These are phyloP conservation scores for Leishmania guyanensis DNA, from an alignment of 208 protist genomes.

Conservation along the genomic window DNA sequence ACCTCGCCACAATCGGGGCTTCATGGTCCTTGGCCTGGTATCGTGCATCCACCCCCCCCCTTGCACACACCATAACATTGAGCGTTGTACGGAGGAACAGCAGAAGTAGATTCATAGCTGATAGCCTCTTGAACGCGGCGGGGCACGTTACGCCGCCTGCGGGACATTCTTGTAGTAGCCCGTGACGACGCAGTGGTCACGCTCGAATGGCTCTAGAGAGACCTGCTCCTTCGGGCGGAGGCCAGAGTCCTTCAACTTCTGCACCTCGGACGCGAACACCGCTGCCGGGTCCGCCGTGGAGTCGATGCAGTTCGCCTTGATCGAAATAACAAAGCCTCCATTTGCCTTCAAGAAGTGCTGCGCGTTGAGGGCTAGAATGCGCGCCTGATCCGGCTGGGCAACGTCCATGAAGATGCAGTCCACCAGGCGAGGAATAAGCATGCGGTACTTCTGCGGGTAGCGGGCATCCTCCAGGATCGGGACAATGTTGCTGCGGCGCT, in stretches of 20 bases:
- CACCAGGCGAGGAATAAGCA: conserved; percentile 98
- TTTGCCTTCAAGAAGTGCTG: conserved; percentile 99
- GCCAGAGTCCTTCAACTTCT: conserved; percentile 95
- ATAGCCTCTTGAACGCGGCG: background rate
- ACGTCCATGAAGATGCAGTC: conserved; percentile 99
- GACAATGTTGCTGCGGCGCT: conserved; percentile 99
- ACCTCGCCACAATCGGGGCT: background rate
- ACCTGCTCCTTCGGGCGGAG: conserved; percentile 98
- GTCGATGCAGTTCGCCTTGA: conserved; percentile 99
- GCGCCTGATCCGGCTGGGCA: conserved; percentile 99
- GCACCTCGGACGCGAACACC: conserved; percentile 98
- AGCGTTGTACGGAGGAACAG: background rate
- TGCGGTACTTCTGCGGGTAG: conserved; percentile 99
- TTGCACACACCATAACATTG: background rate
- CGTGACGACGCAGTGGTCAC: conserved; percentile 98
- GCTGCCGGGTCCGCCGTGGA: conserved; percentile 96
- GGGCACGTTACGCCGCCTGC: conserved; percentile 34
- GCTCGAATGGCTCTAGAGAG: conserved; percentile 99
- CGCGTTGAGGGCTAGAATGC: conserved; percentile 99
- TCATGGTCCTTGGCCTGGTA: background rate
- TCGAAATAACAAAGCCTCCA: conserved; percentile 99
- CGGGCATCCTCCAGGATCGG: conserved; percentile 99
- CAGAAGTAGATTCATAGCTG: background rate
- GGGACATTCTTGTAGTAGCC: conserved; percentile 81
- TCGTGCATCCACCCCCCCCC: background rate